Base-by-base conservation (phyloP, 768 basidiomycete species). In the Phylloporus sp. region DNA sequence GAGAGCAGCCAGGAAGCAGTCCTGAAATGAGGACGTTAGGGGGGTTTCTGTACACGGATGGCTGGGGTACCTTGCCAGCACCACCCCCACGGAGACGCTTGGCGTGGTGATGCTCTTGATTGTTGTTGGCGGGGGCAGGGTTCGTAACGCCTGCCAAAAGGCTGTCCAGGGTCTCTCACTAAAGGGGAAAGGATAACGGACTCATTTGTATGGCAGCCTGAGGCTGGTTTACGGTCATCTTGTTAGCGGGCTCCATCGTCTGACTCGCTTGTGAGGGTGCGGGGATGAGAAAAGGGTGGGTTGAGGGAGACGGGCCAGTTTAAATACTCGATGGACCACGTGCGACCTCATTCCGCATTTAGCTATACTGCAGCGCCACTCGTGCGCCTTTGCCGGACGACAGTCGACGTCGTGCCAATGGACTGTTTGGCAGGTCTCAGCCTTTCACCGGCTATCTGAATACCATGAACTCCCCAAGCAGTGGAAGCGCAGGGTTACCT, bases 41-140 rank as follows among this genome's bases (percentile, higher is more conserved):
- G 16, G 4, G 32, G 22, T 15, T 15, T 8, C 8, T 18, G 24
- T 45, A 45, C n/a, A n/a, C n/a, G n/a, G 11, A 15, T 1, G 9
- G 27, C 32, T 4, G 31, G 50, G 56, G 47, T 52, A 85, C 85
- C 78, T 80, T 86, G 27, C 62, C 85, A 41, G 80, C 85, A 54
- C 86, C 86, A 61, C 82, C 86, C 53, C 87, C 87, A 50, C 87
- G 82, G 44, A 88, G 64, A 53, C 85, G 81, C 48, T 73, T 74
- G 5, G 82, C 79, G 38, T 70, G 71, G 52, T 76, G 65, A 22
- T 66, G 70, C 41, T 72, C 69, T 53, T 69, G 71, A 51, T 78
- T 72, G 49, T 74, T 71, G 45, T 73, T 69, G 9, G 70, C 62
- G 20, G 74, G 64, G 20, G 75, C 68, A 15, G 75, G 74, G 64